A percentile compares a stretch with the other conserved stretches of the same genome.
These are phyloP conservation scores for Ascochyta rabiei DNA, from an alignment of 2,329 filamentous ascomycete genomes.

Conservation along the genomic window DNA sequence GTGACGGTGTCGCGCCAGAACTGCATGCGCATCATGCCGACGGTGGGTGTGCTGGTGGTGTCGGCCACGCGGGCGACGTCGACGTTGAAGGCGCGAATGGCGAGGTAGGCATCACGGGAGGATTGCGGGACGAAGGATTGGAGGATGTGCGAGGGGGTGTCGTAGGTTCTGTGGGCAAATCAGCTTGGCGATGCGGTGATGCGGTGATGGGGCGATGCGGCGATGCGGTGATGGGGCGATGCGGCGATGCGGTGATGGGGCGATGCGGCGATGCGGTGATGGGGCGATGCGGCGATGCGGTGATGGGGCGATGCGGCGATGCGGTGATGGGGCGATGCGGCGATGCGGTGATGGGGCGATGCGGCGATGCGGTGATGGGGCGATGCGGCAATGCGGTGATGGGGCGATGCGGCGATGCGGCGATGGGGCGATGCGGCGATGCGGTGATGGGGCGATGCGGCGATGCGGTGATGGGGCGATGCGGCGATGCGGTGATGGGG, in stretches of 20 bases:
- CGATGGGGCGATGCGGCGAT: too few relatives aligned
- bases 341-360: slow-evolving; percentile 32
- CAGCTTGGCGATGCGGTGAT: slow-evolving; percentile 1
- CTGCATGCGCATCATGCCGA: slow-evolving; percentile 87
- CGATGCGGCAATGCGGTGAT: too few relatives aligned
- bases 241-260: slow-evolving; percentile 32
- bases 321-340: slow-evolving; percentile 36
- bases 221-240: slow-evolving; percentile 32
- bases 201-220: slow-evolving; percentile 37
- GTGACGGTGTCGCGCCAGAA: slow-evolving; percentile 91
- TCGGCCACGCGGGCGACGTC: slow-evolving; percentile 91
- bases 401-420: slow-evolving; percentile 34
- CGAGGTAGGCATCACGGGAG: slow-evolving; percentile 82
- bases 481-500: slow-evolving; percentile 32
- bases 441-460: slow-evolving; percentile 36
- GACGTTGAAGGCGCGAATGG: slow-evolving; percentile 89
- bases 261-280: slow-evolving; percentile 35
- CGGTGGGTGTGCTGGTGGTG: slow-evolving; percentile 82
- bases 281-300: slow-evolving; percentile 25
- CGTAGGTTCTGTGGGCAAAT: slow-evolving; percentile 69
- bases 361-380: slow-evolving; percentile 32
- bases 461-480: slow-evolving; percentile 32
- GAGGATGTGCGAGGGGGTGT: slow-evolving; percentile 86
- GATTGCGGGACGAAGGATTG: slow-evolving; percentile 80
- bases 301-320: slow-evolving; percentile 29